phyloP scores from a whole-genome alignment of 768 basidiomycete genomes.

The Phaeotremella skinneri region DNA sequence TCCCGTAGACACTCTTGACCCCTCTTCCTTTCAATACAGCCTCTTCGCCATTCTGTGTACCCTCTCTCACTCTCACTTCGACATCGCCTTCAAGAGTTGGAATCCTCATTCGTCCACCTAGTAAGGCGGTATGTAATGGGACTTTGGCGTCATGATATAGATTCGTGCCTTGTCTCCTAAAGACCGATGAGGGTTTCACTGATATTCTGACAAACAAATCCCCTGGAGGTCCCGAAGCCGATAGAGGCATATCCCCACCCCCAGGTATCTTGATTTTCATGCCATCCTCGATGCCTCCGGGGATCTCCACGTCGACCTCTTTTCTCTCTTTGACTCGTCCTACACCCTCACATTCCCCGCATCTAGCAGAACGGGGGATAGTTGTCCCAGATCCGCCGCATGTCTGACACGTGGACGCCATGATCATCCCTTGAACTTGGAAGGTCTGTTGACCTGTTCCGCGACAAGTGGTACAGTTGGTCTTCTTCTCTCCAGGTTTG shows the following conservation, averaged over 20 bases:
- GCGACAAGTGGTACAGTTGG: conserved; percentile 73
- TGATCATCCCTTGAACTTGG: conserved; percentile 92
- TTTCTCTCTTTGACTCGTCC: conserved; percentile 82
- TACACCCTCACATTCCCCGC: conserved; percentile 75
- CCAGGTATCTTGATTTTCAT: conserved; percentile 81
- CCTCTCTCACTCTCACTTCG: conserved; percentile 83
- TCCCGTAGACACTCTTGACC: conserved; percentile 55
- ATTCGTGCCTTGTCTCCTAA: conserved; percentile 86
- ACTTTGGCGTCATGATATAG: conserved; percentile 85
- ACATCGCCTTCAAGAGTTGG: conserved; percentile 95
- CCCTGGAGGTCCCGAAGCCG: conserved; percentile 72
- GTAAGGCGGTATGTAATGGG: conserved; percentile 82
- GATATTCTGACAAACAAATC: conserved; percentile 83
- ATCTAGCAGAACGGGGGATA: conserved; percentile 74
- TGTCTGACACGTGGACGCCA: conserved; percentile 82
- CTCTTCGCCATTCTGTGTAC: conserved; percentile 96
- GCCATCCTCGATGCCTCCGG: conserved; percentile 92
- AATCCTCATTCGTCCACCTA: conserved; percentile 89
- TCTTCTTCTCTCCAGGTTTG: conserved; percentile 78
- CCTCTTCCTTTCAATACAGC: conserved; percentile 90
- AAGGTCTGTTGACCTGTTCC: conserved; percentile 87
- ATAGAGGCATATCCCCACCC: conserved; percentile 77
- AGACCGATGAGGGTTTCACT: conserved; percentile 77
- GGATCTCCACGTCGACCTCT: conserved; percentile 74
- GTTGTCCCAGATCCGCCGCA: conserved; percentile 79